Evolutionary conservation across 2,329 filamentous ascomycete genomes (phyloP), one percentile per base, ranked within the genome.

Genomic region (Colletotrichum sidae): DNA sequence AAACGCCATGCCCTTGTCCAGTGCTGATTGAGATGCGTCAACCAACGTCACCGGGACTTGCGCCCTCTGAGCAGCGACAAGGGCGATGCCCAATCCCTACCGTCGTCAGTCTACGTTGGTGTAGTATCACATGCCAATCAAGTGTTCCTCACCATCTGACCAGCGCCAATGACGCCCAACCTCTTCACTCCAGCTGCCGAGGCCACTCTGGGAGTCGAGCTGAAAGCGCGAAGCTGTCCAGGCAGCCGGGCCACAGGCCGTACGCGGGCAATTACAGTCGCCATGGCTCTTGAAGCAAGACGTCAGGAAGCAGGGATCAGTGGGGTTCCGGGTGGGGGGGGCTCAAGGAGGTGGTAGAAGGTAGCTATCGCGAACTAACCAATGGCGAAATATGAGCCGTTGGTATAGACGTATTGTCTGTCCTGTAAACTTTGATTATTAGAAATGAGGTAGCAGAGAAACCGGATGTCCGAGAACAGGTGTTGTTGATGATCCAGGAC

Each of bases 61-160:
- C 47, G 95, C 95, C 76, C 84, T 94, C 70, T 93, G 90, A 47
- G 95, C 93, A 55, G 95, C 96, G 51, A 99, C 95, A 13, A 99
- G 88, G 55, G 96, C 96, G 77, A 99, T 99, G 65, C 96, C 96
- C 49, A 99, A 83, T 65, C 96, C 96, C 95, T 98, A 72, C 47
- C 12, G 46, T 8, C 13, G 41, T 47, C 13, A 38, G 75, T 75
- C 45, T 72, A 70, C 60, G 67, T 50, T 56, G 38, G 15, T 44
- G 50, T 58, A 44, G 41, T 44, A 4, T 80, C 75, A 78, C 78
- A 79, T 82, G 79, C 69, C 63, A 72, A 72, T 41, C 47, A 60
- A 15, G 12, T 15, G 11, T 6, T 67, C 76, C 84, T 74, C 80
- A 97, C 94, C 94, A 98, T 97, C 78, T 98, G 96, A 35, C 96